Conservation (phyloP, 2,329 filamentous ascomycete species). For the Pseudogymnoascus sp. region DNA sequence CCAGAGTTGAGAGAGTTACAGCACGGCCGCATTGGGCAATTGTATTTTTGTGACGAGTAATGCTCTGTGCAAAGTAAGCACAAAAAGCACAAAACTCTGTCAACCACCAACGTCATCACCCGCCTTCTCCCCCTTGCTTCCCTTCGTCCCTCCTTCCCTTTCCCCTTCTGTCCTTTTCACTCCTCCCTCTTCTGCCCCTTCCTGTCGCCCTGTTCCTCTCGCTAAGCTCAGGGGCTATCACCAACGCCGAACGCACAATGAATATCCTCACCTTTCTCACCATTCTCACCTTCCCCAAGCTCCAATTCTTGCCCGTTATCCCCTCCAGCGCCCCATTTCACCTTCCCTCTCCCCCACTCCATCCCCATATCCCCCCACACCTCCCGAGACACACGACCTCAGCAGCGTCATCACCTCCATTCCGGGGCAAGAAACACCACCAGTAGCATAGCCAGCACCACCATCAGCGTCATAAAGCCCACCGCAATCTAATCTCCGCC, state of each 20-base stretch:
- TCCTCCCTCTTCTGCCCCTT: not conserved
- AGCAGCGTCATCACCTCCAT: not conserved
- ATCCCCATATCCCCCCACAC: not conserved
- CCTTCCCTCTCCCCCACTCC: not conserved
- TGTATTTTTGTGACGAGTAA: not conserved
- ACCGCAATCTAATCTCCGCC: conserved; percentile 1
- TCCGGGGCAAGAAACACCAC: not conserved
- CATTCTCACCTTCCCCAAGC: not conserved
- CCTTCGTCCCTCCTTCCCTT: not conserved
- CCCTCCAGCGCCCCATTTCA: not conserved
- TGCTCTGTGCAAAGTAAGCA: too few relatives aligned
- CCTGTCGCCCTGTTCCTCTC: not conserved
- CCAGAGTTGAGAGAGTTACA: not conserved
- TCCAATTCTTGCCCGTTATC: not conserved
- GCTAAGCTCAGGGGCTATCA: not conserved
- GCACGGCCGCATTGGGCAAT: not conserved
- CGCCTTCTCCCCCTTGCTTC: not conserved
- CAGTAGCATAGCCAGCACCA: not conserved
- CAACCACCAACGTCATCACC: not conserved
- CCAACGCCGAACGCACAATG: not conserved
- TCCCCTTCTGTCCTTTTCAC: not conserved
- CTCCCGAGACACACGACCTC: not conserved
- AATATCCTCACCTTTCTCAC: not conserved
- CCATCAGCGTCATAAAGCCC: not conserved
- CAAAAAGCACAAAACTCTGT: not conserved